Conservation (phyloP, 2,329 filamentous ascomycete species). For the Hymenoscyphus linearis region DNA sequence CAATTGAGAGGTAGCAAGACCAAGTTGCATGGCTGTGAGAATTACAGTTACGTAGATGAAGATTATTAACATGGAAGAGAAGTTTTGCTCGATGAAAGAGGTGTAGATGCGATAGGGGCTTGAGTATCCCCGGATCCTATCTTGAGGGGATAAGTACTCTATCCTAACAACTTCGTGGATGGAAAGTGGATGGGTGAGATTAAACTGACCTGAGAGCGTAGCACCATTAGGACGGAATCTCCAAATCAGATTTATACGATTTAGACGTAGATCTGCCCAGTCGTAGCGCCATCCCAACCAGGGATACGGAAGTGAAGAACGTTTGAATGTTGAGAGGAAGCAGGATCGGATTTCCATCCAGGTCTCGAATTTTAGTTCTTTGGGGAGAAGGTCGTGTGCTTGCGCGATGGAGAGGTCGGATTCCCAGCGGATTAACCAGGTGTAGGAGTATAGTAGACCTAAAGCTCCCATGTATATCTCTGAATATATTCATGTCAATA, state of each 20-base stretch:
- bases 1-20: constrained; percentile 35
- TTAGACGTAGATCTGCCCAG: constrained; percentile 34
- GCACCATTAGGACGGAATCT: constrained; percentile 2
- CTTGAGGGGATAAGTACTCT: background rate
- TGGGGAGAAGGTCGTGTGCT: constrained; percentile 28
- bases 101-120: constrained; percentile 31
- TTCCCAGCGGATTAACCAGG: constrained; percentile 30
- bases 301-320: constrained; percentile 16
- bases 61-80: constrained; percentile 36
- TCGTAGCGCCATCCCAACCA: constrained; percentile 27
- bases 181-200: background rate
- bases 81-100: constrained; percentile 39
- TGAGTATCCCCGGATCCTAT: constrained; percentile 13
- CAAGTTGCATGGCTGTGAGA: constrained; percentile 46
- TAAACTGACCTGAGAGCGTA: background rate
- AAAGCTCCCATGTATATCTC: constrained; percentile 12
- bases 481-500: constrained; percentile 1
- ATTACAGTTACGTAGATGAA: constrained; percentile 41
- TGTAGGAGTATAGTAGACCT: constrained; percentile 34
- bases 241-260: constrained; percentile 28
- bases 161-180: background rate
- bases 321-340: constrained; percentile 10
- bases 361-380: constrained; percentile 6
- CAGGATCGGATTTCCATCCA: constrained; percentile 27
- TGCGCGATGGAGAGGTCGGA: constrained; percentile 35